These are phyloP conservation scores for Rhodotorula sp. DNA, from an alignment of 1,284 basidiomycete genomes.

Conservation along the genomic window DNA sequence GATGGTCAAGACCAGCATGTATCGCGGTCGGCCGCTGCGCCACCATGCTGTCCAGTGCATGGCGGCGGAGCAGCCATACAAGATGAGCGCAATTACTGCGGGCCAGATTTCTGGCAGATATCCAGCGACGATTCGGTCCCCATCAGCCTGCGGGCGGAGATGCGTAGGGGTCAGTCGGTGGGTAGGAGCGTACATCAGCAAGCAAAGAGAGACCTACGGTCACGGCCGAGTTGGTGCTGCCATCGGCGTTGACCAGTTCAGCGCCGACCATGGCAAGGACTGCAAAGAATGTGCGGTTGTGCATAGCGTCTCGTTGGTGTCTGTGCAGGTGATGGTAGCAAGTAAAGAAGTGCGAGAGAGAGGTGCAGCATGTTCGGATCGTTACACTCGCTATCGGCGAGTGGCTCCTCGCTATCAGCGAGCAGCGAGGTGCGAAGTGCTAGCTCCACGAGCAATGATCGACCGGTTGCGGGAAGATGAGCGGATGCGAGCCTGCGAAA, in stretches of 20 bases:
- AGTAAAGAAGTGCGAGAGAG: no score
- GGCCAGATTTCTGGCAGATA: slow-evolving; percentile 17
- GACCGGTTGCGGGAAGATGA: no score
- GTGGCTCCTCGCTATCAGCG: no score
- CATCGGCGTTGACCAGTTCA: neutral
- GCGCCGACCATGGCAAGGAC: neutral
- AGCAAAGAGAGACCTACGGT: neutral
- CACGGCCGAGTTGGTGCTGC: neutral
- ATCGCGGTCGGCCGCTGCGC: slow-evolving; percentile 15
- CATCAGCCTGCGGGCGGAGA: neutral
- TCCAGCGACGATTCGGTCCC: slow-evolving; percentile 25
- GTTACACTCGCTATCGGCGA: no score
- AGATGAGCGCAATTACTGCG: slow-evolving; percentile 16
- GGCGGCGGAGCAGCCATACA: slow-evolving; percentile 14
- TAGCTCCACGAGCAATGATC: no score
- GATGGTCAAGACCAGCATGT: slow-evolving; percentile 36
- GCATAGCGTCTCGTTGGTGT: neutral
- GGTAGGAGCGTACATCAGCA: neutral
- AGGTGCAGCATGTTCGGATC: no score
- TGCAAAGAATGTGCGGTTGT: neutral
- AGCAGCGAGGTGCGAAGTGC: no score
- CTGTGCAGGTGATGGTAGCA: no score
- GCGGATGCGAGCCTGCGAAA: no score
- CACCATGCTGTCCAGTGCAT: slow-evolving; percentile 28
- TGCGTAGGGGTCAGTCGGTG: neutral